Evolutionary conservation across 305 asterid genomes (phyloP).

Genomic region (Plantago lanceolata): DNA sequence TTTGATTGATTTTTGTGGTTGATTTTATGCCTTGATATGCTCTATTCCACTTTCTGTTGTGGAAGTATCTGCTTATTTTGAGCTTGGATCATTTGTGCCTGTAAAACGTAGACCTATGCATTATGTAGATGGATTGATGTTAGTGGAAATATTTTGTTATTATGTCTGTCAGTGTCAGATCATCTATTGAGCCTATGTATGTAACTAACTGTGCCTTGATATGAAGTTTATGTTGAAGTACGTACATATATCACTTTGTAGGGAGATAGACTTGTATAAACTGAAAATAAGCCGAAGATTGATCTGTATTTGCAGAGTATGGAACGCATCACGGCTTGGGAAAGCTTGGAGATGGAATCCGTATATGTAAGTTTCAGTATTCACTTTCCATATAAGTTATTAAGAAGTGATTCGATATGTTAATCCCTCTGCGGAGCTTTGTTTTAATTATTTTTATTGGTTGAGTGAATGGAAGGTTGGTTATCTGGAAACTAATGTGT

Average conservation of each 20-base stretch:
- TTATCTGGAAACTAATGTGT: background rate
- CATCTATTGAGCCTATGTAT: too few species aligned
- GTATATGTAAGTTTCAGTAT: slow-evolving; percentile 60
- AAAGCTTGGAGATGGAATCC: slow-evolving; percentile 81
- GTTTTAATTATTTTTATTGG: background rate
- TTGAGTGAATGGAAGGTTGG: background rate
- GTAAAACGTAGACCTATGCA: too few species aligned
- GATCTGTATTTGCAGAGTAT: slow-evolving; percentile 44
- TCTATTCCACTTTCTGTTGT: too few species aligned
- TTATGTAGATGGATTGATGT: too few species aligned
- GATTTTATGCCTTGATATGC: too few species aligned
- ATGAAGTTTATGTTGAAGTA: background rate
- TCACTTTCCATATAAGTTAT: slow-evolving; percentile 12
- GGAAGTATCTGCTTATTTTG: too few species aligned
- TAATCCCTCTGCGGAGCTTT: slow-evolving; percentile 4
- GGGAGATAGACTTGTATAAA: background rate
- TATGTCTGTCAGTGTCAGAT: too few species aligned
- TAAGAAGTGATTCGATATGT: background rate
- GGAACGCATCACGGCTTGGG: slow-evolving; percentile 78
- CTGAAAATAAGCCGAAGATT: background rate
- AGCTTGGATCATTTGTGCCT: too few species aligned
- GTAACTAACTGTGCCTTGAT: too few species aligned
- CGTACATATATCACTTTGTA: background rate
- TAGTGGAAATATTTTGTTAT: too few species aligned
- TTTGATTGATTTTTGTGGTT: too few species aligned